phyloP scores from a whole-genome alignment of 805 yeast genomes.

The Clavispora fructus region DNA sequence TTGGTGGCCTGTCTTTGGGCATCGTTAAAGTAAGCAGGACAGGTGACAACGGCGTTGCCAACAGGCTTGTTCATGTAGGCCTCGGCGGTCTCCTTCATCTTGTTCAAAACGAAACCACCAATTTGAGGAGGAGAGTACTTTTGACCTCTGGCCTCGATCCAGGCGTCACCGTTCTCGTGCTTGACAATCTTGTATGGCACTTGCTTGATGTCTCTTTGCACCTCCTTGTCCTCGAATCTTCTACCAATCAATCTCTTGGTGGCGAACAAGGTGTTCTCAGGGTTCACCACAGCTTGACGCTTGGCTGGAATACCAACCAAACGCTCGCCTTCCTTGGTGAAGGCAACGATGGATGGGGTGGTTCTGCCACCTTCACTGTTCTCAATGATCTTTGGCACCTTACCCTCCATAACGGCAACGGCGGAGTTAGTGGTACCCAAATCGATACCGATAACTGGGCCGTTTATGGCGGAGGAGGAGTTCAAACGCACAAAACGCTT shows the following conservation, averaged over 20 bases:
- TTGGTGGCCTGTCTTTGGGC: conserved; percentile 92
- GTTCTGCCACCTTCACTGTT: conserved; percentile 62
- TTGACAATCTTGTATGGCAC: conserved; percentile 89
- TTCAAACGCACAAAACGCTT: conserved; percentile 27
- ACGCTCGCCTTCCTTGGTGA: conserved; percentile 78
- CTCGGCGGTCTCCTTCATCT: conserved; percentile 98
- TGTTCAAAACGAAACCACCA: conserved; percentile 88
- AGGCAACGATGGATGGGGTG: conserved; percentile 93
- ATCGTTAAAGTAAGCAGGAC: conserved; percentile 87
- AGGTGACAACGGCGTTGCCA: conserved; percentile 86
- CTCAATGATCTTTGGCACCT: conserved; percentile 71
- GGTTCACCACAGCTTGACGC: conserved; percentile 93
- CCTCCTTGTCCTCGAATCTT: conserved; percentile 83
- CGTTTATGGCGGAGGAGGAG: conserved; percentile 21
- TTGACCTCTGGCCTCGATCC: conserved; percentile 88
- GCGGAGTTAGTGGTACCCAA: conserved; percentile 89
- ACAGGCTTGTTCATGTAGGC: conserved; percentile 82
- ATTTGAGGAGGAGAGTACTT: conserved; percentile 92
- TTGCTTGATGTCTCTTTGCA: conserved; percentile 80
- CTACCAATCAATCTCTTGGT: conserved; percentile 94
- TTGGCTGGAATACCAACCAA: conserved; percentile 93
- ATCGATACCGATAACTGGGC: conserved; percentile 78
- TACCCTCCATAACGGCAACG: conserved; percentile 79
- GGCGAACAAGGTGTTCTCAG: conserved; percentile 89
- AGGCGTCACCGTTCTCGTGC: conserved; percentile 92